Conservation (phyloP, 2,329 filamentous ascomycete species). For the Fusarium dimerum region DNA sequence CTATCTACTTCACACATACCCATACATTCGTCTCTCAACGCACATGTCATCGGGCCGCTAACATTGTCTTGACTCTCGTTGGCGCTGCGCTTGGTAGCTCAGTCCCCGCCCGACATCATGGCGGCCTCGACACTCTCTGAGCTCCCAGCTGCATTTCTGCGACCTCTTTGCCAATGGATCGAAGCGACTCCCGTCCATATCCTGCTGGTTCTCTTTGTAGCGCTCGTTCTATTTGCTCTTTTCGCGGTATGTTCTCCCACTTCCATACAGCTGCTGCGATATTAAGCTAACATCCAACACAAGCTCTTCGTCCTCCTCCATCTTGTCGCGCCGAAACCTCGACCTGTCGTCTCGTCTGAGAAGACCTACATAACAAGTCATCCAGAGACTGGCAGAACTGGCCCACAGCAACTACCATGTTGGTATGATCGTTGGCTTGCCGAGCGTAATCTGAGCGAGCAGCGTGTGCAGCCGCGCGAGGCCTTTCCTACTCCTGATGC, state of each 20-base stretch:
- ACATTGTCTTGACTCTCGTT: constrained; percentile 1
- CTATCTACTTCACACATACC: background rate
- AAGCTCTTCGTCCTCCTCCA: constrained; percentile 67
- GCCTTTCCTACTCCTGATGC: constrained; percentile 46
- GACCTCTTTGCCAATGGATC: constrained; percentile 37
- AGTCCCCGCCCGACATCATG: constrained; percentile 11
- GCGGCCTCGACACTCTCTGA: constrained; percentile 24
- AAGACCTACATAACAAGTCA: constrained; percentile 81
- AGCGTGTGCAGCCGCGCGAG: constrained; percentile 36
- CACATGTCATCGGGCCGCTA: background rate
- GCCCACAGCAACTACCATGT: constrained; percentile 66
- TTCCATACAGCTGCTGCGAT: background rate
- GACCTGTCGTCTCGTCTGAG: constrained; percentile 72
- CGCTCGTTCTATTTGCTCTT: constrained; percentile 36
- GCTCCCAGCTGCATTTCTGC: constrained; percentile 37
- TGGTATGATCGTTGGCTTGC: constrained; percentile 80
- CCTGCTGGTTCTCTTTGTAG: constrained; percentile 38
- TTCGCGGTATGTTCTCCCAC: constrained; percentile 37
- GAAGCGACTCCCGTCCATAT: constrained; percentile 42
- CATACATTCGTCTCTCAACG: constrained; percentile 3
- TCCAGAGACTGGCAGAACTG: constrained; percentile 47
- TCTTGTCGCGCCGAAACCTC: constrained; percentile 78
- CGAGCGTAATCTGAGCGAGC: constrained; percentile 55
- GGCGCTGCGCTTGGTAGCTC: constrained; percentile 11
- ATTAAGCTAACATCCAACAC: background rate